Evolutionary conservation across 257 asterid species (phyloP).

Genomic region (Solanum phureja): DNA sequence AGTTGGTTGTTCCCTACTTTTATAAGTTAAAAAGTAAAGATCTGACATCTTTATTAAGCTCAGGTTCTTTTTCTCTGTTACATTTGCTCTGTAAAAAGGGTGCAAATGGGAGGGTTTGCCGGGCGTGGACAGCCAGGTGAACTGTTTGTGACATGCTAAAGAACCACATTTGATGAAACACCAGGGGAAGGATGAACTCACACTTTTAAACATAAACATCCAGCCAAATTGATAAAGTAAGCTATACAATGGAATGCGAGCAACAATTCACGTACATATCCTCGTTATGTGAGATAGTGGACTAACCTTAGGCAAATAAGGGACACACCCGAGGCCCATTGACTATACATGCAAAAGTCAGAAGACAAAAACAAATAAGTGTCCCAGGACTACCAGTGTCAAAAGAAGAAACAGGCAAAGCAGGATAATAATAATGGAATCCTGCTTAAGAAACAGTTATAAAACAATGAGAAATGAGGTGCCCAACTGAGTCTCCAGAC

Average conservation of each 20-base stretch:
- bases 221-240: not conserved
- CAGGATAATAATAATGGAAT: not conserved
- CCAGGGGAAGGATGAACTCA: not conserved
- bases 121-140: not conserved
- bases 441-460: not conserved
- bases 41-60: not conserved
- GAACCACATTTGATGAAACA: not conserved
- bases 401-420: not conserved
- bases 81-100: not conserved
- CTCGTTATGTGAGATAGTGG: not conserved
- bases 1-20: not conserved
- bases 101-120: not conserved
- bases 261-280: not conserved
- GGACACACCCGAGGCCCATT: conserved; percentile 98
- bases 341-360: conserved; percentile 41
- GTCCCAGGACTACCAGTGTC: conserved; percentile 1
- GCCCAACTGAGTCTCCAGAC: conserved; percentile 20
- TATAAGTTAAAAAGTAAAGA: not conserved
- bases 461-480: not conserved
- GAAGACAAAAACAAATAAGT: not conserved
- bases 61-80: not conserved
- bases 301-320: conserved; percentile 98
- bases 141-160: not conserved
- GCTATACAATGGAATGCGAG: not conserved
- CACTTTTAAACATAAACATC: not conserved